phyloP scores from a whole-genome alignment of 2,329 filamentous ascomycete genomes.

The Colletotrichum lupini region DNA sequence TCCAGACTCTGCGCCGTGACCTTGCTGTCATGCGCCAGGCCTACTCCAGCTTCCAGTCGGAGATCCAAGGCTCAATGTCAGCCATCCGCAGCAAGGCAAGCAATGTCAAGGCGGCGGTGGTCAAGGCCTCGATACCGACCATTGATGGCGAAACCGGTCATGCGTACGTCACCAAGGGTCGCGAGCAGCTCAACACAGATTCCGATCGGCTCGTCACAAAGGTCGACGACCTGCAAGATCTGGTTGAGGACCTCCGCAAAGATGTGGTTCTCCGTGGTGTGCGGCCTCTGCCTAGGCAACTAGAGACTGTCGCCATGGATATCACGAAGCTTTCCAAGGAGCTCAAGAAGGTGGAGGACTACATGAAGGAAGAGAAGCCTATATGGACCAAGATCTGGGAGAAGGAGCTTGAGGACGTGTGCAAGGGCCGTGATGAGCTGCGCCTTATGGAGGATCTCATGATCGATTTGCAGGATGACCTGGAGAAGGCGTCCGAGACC shows the following conservation, averaged over 20 bases:
- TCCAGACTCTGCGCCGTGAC: conserved; percentile 86
- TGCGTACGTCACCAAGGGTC: conserved; percentile 85
- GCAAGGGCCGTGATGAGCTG: conserved; percentile 93
- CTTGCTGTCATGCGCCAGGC: conserved; percentile 93
- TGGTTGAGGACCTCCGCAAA: conserved; percentile 96
- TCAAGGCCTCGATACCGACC: conserved; percentile 76
- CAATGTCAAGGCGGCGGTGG: conserved; percentile 80
- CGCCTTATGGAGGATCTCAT: conserved; percentile 97
- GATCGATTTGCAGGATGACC: conserved; percentile 90
- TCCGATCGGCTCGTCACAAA: conserved; percentile 90
- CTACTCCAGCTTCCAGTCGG: conserved; percentile 89
- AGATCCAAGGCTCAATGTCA: conserved; percentile 89
- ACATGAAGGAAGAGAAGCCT: conserved; percentile 90
- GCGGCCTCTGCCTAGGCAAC: conserved; percentile 87
- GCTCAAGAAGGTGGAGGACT: conserved; percentile 94
- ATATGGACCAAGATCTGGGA: conserved; percentile 99
- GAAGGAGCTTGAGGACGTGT: conserved; percentile 94
- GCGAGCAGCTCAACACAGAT: conserved; percentile 87
- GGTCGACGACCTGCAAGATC: conserved; percentile 96
- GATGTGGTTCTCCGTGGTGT: conserved; percentile 95
- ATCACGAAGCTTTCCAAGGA: conserved; percentile 84
- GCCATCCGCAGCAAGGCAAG: conserved; percentile 83
- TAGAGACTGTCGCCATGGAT: conserved; percentile 90
- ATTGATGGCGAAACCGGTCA: conserved; percentile 84
- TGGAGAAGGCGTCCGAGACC: conserved; percentile 93